These are phyloP conservation scores for Melaleuca alternifolia DNA, from an alignment of 345 rosid species.

Conservation along the genomic window DNA sequence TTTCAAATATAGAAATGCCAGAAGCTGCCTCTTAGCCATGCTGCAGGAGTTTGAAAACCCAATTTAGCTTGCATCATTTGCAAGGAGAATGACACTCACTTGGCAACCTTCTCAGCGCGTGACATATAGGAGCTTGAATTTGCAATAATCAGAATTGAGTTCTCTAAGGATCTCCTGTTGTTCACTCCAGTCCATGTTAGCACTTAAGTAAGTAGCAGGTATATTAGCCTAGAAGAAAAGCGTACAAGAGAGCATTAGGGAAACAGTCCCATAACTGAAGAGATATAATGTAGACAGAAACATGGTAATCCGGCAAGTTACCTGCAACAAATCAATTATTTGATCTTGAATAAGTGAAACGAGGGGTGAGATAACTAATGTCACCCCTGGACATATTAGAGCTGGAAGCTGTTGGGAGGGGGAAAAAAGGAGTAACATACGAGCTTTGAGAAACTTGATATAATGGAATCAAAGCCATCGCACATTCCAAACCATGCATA, in stretches of 20 bases:
- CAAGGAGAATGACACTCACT: slow-evolving; percentile 30
- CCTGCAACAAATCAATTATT: slow-evolving; percentile 96
- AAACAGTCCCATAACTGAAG: not conserved
- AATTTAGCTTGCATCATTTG: not conserved
- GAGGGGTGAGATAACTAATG: slow-evolving; percentile 90
- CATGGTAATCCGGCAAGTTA: slow-evolving; percentile 9
- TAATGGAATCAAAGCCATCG: not conserved
- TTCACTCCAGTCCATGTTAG: slow-evolving; percentile 89
- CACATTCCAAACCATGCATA: not conserved
- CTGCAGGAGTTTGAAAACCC: not conserved
- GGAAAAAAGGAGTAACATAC: not conserved
- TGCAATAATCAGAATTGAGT: slow-evolving; percentile 66
- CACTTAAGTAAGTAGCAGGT: slow-evolving; percentile 86
- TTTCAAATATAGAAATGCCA: not conserved
- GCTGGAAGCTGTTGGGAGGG: slow-evolving; percentile 75
- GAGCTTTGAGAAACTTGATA: not conserved
- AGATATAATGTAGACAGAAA: not conserved
- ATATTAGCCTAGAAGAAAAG: slow-evolving; percentile 61
- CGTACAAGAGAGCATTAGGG: not conserved
- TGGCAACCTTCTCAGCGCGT: slow-evolving; percentile 99
- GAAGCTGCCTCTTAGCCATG: not conserved
- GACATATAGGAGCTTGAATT: slow-evolving; percentile 81
- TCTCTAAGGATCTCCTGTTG: slow-evolving; percentile 91
- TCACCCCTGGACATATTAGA: slow-evolving; percentile 71
- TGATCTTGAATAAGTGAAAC: slow-evolving; percentile 99